Base-by-base conservation (phyloP, 116 monocot genomes). In the Posidonia oceanica region DNA sequence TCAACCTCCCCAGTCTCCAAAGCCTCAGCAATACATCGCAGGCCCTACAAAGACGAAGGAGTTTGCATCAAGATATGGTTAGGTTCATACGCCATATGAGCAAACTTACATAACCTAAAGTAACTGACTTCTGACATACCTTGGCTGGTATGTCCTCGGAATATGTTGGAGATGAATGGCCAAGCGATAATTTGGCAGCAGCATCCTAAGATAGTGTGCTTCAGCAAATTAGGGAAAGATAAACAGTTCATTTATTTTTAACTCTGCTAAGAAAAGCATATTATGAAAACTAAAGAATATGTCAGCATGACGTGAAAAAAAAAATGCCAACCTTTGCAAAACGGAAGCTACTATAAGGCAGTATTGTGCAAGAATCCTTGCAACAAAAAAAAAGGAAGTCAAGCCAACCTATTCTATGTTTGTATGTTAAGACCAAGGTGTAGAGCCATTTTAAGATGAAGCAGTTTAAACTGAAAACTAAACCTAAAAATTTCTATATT, bases 1-100 rank as follows among this genome's bases (percentile, higher is more conserved):
- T 60, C 68, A 14, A 21, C 14, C 36, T 74, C 71, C 39, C 21
- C 52, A 59, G 56, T 18, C 14, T 67, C 59, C 29, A 54, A 5
- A 11, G 67, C 5, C 17, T 75, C 80, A 14, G 72, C 58, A 69
- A 81, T 68, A 58, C 57, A 81, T 70, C 73, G 76, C 20, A 81
- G 73, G 4, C 81, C 81, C 80, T 80, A 36, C 11, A 36, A 22
- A 29, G 39, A 54, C 39, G 4, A 70, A 59, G 7, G 22, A 67
- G n/a, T 15, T 52, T 18, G 14, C 4, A 48, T 48, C 48, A 8
- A 29, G 12, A 58, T 44, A 44, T 15, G 36, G 29, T 42, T 8
- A 71, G 39, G n/a, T 14, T 57, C 39, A 48, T 14, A 53, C 36
- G 3, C 12, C 15, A 54, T 29, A 51, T 21, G 23, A 5, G 1